Base-by-base conservation (phyloP, 306 rosid genomes). In the apple (Malus domestica) region DNA sequence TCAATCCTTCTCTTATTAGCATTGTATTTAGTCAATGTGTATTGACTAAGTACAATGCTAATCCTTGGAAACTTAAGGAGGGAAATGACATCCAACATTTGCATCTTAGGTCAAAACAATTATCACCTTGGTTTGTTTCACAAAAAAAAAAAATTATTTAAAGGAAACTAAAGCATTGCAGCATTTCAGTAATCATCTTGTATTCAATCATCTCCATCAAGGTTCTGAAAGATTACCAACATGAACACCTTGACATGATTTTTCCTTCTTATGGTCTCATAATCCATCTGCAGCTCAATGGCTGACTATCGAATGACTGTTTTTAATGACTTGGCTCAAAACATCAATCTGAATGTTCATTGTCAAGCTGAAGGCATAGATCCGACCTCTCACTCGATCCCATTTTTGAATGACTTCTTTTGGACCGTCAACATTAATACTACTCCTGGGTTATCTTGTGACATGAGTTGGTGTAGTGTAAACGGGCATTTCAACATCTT, bases 371-470 rank as follows among this genome's bases (percentile, higher is more conserved):
- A 32, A 6, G 49, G 62, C 4, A 20, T 55, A 1, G 77, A 78
- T 52, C 70, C 44, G 8, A 71, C 67, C 29, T 27, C 57, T 6
- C 77, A 71, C 40, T 19, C 49, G 35, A 14, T 71, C 30, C 19
- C n/a, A 12, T 78, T 10, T 35, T 8, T n/a, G 1, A 32, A 38
- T 10, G 46, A 23, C 23, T 51, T 78, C 8, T 10, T 4, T 0
- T 89, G 90, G 89, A 69, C 73, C 10, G 74, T 87, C 78, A 8
- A 10, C 22, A 83, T 12, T 60, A 71, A 83, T 25, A 84, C 88
- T 23, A 46, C 2, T 46, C 2, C 6, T 13, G 68, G 84, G 3
- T 85, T 83, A 65, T 83, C 51, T 75, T 89, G 87, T 76, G 79
- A 85, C 72, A 18, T 87, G 85, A 65, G 45, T 15, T 85, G 88